Evolutionary conservation across 1,284 basidiomycete species (phyloP), one percentile per base, ranked within the genome.

Genomic region (Marasmius oreades): DNA sequence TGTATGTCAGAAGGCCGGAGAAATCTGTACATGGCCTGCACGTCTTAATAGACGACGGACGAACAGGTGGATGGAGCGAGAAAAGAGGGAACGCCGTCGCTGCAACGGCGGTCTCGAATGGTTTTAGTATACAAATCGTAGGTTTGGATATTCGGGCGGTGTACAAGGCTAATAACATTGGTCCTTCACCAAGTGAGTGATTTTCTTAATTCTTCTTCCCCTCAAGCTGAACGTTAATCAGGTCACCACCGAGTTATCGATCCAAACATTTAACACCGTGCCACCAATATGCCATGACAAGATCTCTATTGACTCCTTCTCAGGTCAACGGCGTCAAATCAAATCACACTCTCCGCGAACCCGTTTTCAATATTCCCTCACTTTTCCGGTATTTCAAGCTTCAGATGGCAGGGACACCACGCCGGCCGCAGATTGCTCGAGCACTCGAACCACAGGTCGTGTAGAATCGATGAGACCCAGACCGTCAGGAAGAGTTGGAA

Each of bases 61-160:
- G n/a, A 52, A 60, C n/a, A 36, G 56, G 28, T 71, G 74, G 63
- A 76, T 76, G 73, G 71, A 74, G 54, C 72, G 69, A 50, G 73
- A 72, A 18, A 67, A 69, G 26, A 61, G 63, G 63, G 55, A 47
- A 63, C 54, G 53, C 47, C 23, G 36, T 48, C n/a, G 39, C 39
- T 20, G 31, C 46, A 33, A 46, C 33, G 5, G 28, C 52, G 50
- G 54, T 26, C 7, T 3, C 36, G 39, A 26, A 12, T 24, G 20
- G 28, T n/a, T 5, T 22, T 43, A 20, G 51, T 42, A 24, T 53
- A 16, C 43, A 37, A 26, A 55, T 24, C 34, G 36, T 37, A 36
- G 44, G 34, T 24, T 47, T 28, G 2, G 4, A 5, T 31, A 31
- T 31, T n/a, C n/a, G n/a, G n/a, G 11, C 7, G 39, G n/a, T 7